Percentiles rank a stretch among this genome's conserved stretches.
These are phyloP conservation scores for Fusarium musae DNA, from an alignment of 2,329 filamentous ascomycete genomes.

Conservation along the genomic window DNA sequence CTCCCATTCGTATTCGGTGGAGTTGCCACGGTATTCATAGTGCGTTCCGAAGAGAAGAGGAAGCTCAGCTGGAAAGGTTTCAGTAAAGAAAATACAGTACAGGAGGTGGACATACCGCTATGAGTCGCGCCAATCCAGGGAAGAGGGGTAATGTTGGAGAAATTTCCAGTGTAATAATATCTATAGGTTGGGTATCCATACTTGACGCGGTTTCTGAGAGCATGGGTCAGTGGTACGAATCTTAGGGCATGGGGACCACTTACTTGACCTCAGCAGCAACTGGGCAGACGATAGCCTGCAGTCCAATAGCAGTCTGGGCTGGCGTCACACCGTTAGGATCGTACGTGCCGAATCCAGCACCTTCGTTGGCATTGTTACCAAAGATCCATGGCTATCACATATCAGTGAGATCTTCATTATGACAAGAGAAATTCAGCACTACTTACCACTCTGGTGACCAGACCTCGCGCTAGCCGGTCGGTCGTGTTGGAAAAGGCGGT, in stretches of 20 bases:
- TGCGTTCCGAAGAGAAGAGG: constrained; percentile 13
- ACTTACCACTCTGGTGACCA: constrained; percentile 10
- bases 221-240: accelerated
- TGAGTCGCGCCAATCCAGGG: constrained; percentile 10
- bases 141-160: constrained; percentile 12
- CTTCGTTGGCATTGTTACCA: constrained; percentile 25
- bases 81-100: accelerated
- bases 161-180: constrained; percentile 19
- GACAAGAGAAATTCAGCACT: accelerated
- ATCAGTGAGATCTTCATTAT: accelerated
- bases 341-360: constrained; percentile 13
- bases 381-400: constrained; percentile 10
- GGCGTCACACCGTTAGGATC: neutral
- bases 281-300: constrained; percentile 4
- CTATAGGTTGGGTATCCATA: constrained; percentile 13
- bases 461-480: neutral
- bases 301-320: neutral
- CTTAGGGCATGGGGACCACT: accelerated
- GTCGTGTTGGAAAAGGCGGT: constrained; percentile 11
- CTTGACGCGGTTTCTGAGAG: neutral
- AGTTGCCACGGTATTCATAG: constrained; percentile 14
- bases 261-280: constrained; percentile 16
- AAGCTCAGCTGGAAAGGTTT: neutral
- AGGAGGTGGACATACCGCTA: neutral
- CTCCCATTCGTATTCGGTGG: constrained; percentile 14